phyloP scores from a whole-genome alignment of 345 rosid species.

The Rhodamnia argentea region DNA sequence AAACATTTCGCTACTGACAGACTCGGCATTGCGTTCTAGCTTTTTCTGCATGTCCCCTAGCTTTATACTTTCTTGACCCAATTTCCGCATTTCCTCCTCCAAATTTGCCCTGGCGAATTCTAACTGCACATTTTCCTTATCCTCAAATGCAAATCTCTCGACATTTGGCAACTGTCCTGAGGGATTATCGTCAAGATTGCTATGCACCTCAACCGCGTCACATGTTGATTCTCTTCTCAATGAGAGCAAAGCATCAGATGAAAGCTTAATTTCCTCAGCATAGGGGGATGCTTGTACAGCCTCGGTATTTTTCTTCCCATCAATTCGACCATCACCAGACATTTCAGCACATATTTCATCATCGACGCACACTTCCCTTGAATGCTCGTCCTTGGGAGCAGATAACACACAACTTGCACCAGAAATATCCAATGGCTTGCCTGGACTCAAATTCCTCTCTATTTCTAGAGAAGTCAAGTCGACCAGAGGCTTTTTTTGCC shows the following conservation, averaged over 20 bases:
- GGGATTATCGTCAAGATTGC: slow-evolving; percentile 7
- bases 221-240: slow-evolving; percentile 5
- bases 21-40: slow-evolving; percentile 90
- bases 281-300: slow-evolving; percentile 8
- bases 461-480: not conserved
- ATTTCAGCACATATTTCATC: slow-evolving; percentile 11
- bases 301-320: slow-evolving; percentile 3
- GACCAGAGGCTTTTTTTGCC: not conserved
- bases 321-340: not conserved
- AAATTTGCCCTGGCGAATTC: slow-evolving; percentile 39
- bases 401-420: slow-evolving; percentile 16
- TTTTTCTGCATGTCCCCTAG: slow-evolving; percentile 81
- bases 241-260: slow-evolving; percentile 9
- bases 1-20: slow-evolving; percentile 92
- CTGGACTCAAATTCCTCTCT: slow-evolving; percentile 4
- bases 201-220: slow-evolving; percentile 13
- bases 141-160: slow-evolving; percentile 14
- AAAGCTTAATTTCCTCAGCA: slow-evolving; percentile 15
- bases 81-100: slow-evolving; percentile 61
- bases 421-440: slow-evolving; percentile 15
- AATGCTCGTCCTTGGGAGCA: slow-evolving; percentile 12
- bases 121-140: slow-evolving; percentile 11
- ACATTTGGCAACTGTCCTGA: not conserved
- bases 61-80: slow-evolving; percentile 41
- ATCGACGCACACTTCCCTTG: slow-evolving; percentile 12